These are phyloP conservation scores for Uronychia setigera DNA, from an alignment of 73 alveolate genomes.

Conservation along the genomic window DNA sequence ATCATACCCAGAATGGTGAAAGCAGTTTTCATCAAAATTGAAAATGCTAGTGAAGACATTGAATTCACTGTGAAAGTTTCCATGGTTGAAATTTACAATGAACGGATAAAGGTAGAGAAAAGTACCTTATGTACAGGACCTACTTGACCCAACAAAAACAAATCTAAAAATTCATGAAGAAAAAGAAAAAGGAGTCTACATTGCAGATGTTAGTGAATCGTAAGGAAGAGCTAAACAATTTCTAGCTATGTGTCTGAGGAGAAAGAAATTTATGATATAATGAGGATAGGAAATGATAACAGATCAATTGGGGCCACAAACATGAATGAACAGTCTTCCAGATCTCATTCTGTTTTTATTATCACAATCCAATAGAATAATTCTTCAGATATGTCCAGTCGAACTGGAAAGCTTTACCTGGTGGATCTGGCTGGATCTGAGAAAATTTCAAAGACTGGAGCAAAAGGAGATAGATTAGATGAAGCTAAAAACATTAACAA, in stretches of 20 bases:
- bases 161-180: conserved; percentile 79
- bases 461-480: conserved; percentile 72
- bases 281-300: conserved; percentile 73
- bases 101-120: conserved; percentile 47
- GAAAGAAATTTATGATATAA: conserved; percentile 68
- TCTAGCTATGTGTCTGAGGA: conserved; percentile 65
- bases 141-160: conserved; percentile 63
- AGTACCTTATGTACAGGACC: conserved; percentile 53
- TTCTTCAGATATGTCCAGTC: conserved; percentile 66
- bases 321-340: conserved; percentile 86
- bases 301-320: conserved; percentile 66
- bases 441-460: conserved; percentile 90
- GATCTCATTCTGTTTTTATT: conserved; percentile 84
- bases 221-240: conserved; percentile 67
- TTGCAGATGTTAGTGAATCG: conserved; percentile 84
- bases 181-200: conserved; percentile 81
- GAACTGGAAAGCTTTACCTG: conserved; percentile 80
- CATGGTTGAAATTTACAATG: conserved; percentile 87
- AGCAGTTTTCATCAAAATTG: conserved; percentile 69
- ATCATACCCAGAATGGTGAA: conserved; percentile 76
- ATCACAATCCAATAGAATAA: conserved; percentile 73
- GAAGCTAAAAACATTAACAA: conserved; percentile 85
- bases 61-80: conserved; percentile 81
- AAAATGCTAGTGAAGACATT: conserved; percentile 56
- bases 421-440: conserved; percentile 96